Conservation (phyloP, 176 grass and related monocot genomes). For the Zea luxurians region DNA sequence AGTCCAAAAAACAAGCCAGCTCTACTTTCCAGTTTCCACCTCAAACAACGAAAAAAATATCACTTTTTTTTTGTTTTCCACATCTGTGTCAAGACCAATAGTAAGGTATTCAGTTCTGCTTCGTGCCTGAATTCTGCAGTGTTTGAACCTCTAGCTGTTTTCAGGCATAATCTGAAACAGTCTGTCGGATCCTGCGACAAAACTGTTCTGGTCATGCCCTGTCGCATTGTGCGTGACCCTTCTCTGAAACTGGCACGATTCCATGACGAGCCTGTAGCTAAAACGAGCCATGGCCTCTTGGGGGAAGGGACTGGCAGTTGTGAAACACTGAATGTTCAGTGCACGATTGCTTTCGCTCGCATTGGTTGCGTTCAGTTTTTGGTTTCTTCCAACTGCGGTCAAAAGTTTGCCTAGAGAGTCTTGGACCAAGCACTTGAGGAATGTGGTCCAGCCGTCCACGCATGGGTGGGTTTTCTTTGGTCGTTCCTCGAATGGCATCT, state of each 20-base stretch:
- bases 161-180: constrained; percentile 4
- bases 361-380: constrained; percentile 12
- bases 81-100: not conserved
- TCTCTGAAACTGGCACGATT: constrained; percentile 37
- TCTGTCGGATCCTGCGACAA: not conserved
- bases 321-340: not conserved
- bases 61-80: not conserved
- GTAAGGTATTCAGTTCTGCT: not conserved
- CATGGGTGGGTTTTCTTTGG: constrained; percentile 25
- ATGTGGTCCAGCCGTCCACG: constrained; percentile 31
- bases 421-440: constrained; percentile 25
- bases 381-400: constrained; percentile 30
- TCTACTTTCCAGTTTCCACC: not conserved
- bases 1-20: not conserved
- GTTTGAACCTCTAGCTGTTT: not conserved
- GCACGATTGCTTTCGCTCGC: not conserved
- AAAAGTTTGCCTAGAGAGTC: constrained; percentile 15
- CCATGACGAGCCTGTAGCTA: constrained; percentile 1
- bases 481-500: constrained; percentile 35
- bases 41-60: not conserved
- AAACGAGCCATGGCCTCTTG: not conserved
- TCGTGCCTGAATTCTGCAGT: not conserved
- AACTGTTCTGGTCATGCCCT: not conserved
- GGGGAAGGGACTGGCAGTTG: not conserved
- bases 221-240: constrained; percentile 36